A percentile compares a stretch with the other conserved stretches of the same genome.
These are phyloP conservation scores for Candida sanyaensis DNA, from an alignment of 1,139 yeast genomes.

Conservation along the genomic window DNA sequence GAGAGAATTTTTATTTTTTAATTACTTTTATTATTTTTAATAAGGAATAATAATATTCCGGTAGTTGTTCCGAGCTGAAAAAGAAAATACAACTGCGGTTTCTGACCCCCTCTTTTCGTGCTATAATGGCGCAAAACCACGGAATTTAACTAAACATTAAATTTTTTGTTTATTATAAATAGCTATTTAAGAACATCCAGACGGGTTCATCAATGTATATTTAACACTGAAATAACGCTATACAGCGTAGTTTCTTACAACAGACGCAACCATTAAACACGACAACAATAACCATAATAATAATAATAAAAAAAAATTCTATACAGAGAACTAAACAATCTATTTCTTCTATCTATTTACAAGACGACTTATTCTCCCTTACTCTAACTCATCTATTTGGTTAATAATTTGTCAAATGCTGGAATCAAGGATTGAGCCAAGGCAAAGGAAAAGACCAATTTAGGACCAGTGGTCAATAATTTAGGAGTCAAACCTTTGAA, in stretches of 20 bases:
- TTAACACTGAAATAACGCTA: too few relatives aligned
- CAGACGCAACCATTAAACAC: too few relatives aligned
- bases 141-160: too few relatives aligned
- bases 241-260: too few relatives aligned
- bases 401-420: conserved; percentile 75
- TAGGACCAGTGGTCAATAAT: conserved; percentile 96
- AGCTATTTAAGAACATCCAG: background rate
- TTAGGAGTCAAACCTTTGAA: conserved; percentile 98
- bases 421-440: conserved; percentile 96
- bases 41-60: too few relatives aligned
- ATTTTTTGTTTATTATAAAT: too few relatives aligned
- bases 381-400: conserved; percentile 4
- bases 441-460: conserved; percentile 94
- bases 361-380: conserved; percentile 3
- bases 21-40: background rate
- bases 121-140: too few relatives aligned
- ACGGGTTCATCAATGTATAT: too few relatives aligned
- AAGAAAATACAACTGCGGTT: too few relatives aligned
- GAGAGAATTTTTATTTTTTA: background rate
- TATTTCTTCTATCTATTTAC: conserved; percentile 8
- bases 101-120: too few relatives aligned
- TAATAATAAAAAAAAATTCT: background rate
- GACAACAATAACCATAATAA: background rate
- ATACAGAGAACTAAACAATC: conserved; percentile 2
- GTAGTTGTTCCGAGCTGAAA: too few relatives aligned